Evolutionary conservation across 2,329 filamentous ascomycete genomes (phyloP), one percentile per base, ranked within the genome.

Genomic region (Ceratocystis destructans): DNA sequence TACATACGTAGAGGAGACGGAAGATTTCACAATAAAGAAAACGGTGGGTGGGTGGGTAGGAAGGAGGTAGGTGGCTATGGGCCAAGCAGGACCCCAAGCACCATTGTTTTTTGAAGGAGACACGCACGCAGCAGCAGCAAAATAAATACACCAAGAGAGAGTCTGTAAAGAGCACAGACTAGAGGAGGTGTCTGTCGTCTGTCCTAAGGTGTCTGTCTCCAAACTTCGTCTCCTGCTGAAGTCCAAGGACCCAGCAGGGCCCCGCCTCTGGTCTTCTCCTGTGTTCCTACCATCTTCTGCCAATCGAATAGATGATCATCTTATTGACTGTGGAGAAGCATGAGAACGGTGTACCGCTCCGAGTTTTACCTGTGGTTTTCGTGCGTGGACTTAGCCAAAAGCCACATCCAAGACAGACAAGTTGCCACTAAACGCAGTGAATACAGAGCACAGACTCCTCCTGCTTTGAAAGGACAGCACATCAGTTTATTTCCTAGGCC

Each of bases 251-350:
- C 53, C 53, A 31, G n/a, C 28, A 25, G 31, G 55, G 55, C 17
- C 55, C 55, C 28, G 25, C 28, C 53, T 31, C 17, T 15, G 25
- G 10, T n/a, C 20, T 59, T 31, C 31, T 8, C 55, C 17, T 59
- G 55, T 59, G 17, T 59, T 59, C 50, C 50, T 48, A 48, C 48
- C 33, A 17, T 59, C 55, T n/a, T 20, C 28, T 37, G 25, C 25
- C 12, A 31, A 20, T n/a, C 22, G 25, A 59, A 59, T 33, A 59
- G 17, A 37, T 37, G 55, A 10, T 33, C 55, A 59, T 59, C 55
- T 59, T 59, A 59, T 59, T 59, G 55, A 59, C 5, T 59, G 31
- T 37, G 55, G 55, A 59, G 25, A 59, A 59, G 55, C 15, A 59
- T 10, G 28, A 31, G 12, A 6, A 12, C 12, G 28, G 15, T 59